Percentiles rank a stretch among this genome's conserved stretches.
Evolutionary conservation across 106 monocot genomes (phyloP).

Genomic region (Acorus calamus): DNA sequence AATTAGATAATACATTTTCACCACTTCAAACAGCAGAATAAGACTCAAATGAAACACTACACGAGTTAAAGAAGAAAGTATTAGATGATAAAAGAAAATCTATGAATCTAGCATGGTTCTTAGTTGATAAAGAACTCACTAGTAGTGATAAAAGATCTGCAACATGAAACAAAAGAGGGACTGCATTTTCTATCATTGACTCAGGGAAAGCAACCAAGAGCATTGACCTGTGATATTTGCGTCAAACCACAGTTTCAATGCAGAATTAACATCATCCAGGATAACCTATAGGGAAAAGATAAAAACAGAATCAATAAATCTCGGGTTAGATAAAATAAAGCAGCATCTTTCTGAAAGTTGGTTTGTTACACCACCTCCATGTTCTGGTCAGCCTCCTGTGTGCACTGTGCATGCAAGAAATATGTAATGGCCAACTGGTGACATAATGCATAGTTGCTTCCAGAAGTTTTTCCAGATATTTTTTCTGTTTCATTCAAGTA

Average conservation of each 20-base stretch:
- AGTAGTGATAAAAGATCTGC: conserved; percentile 47
- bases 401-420: conserved; percentile 61
- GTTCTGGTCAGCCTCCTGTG: conserved; percentile 47
- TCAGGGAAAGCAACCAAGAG: conserved; percentile 6
- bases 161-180: conserved; percentile 30
- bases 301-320: conserved; percentile 1
- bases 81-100: neutral
- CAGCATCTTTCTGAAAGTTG: too few species aligned
- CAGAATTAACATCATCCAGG: conserved; percentile 24
- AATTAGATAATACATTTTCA: too few species aligned
- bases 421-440: conserved; percentile 55
- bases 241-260: conserved; percentile 25
- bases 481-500: conserved; percentile 21
- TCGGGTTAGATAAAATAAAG: too few species aligned
- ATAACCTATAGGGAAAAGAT: conserved; percentile 30
- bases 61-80: neutral
- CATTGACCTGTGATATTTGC: conserved; percentile 12
- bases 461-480: conserved; percentile 17
- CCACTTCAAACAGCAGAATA: neutral
- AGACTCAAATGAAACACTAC: conserved; percentile 2
- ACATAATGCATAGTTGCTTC: conserved; percentile 7
- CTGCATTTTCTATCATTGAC: conserved; percentile 9
- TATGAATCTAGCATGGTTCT: too few species aligned
- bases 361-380: conserved; percentile 22
- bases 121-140: conserved; percentile 14